Conservation (phyloP, 2,329 filamentous ascomycete genomes). For the Ceratocystis lukuohia region DNA sequence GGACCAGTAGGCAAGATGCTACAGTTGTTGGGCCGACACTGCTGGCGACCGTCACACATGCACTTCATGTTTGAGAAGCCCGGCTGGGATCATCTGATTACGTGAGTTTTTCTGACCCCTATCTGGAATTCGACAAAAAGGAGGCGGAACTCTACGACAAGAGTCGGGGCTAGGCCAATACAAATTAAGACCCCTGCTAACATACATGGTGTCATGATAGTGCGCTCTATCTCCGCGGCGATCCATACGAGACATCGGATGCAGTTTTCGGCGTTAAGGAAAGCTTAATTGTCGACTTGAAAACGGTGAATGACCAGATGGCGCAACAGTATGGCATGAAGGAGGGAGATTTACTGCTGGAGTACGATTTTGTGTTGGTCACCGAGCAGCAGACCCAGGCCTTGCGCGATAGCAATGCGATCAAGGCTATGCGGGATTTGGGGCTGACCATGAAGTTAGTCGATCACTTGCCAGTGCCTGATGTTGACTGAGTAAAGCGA, state of each 20-base stretch:
- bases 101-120: conserved; percentile 40
- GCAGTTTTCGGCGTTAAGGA: conserved; percentile 81
- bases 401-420: conserved; percentile 50
- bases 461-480: conserved; percentile 63
- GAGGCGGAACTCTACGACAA: background rate
- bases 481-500: conserved; percentile 32
- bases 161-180: background rate
- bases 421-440: conserved; percentile 51
- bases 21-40: conserved; percentile 53
- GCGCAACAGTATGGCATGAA: conserved; percentile 50
- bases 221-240: conserved; percentile 61
- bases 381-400: conserved; percentile 53
- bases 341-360: conserved; percentile 49
- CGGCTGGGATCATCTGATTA: conserved; percentile 68
- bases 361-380: conserved; percentile 67
- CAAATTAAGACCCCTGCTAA: background rate
- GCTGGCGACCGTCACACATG: conserved; percentile 64
- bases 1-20: conserved; percentile 68
- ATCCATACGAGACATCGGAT: conserved; percentile 71
- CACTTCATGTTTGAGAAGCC: conserved; percentile 81
- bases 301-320: conserved; percentile 37
- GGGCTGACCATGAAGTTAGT: conserved; percentile 59
- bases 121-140: background rate
- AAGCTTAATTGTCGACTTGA: conserved; percentile 55
- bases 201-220: conserved; percentile 30